Evolutionary conservation across 1,139 yeast species (phyloP).

Genomic region (Saccharomyces hybrid): DNA sequence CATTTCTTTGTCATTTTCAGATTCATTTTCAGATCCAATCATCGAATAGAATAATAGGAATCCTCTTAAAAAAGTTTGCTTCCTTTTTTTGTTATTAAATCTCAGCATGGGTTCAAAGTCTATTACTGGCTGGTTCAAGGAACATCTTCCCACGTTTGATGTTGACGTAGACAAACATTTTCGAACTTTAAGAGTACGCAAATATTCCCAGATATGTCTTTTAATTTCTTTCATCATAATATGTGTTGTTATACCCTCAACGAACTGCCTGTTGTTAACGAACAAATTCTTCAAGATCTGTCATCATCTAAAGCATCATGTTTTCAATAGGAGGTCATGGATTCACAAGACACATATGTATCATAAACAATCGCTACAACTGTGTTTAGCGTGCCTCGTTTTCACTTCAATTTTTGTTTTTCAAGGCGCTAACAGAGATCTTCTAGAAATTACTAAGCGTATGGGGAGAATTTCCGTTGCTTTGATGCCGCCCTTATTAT

Average conservation of each 20-base stretch:
- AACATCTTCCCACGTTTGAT: conserved; percentile 8
- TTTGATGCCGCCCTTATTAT: conserved; percentile 55
- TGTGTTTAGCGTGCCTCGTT: conserved; percentile 15
- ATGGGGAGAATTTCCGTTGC: conserved; percentile 53
- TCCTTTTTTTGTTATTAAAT: neutral
- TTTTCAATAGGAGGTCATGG: conserved; percentile 15
- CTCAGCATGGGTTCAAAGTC: neutral
- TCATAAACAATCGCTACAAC: conserved; percentile 23
- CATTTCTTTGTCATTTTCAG: neutral
- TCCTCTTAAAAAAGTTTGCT: neutral
- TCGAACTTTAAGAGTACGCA: conserved; percentile 4
- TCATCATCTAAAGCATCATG: conserved; percentile 21
- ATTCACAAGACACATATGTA: conserved; percentile 21
- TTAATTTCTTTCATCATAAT: conserved; percentile 10
- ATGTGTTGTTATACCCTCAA: conserved; percentile 20
- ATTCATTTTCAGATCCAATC: neutral
- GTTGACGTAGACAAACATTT: conserved; percentile 4
- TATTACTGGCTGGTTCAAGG: neutral
- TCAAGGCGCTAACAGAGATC: conserved; percentile 11
- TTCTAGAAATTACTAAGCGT: conserved; percentile 30
- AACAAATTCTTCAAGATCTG: conserved; percentile 17
- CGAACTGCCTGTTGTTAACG: conserved; percentile 18
- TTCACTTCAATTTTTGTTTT: neutral
- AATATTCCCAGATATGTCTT: conserved; percentile 8
- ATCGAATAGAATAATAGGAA: neutral